Percentiles rank a stretch among this genome's conserved stretches.
Conservation (phyloP, 495 filamentous ascomycete species). For the Astrothelium subdiscretum region DNA sequence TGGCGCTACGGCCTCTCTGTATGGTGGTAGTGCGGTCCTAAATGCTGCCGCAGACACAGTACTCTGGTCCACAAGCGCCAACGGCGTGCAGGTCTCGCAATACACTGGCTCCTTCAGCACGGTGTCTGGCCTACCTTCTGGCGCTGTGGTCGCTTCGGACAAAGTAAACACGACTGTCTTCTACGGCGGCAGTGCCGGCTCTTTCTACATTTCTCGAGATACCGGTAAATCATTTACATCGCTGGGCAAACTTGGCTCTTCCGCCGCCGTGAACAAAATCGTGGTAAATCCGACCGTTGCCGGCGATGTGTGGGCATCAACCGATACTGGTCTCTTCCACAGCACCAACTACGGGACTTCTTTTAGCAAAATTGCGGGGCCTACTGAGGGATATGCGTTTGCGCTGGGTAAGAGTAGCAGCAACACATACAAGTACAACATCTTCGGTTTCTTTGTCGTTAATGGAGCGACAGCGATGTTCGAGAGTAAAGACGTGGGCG, state of each 20-base stretch:
- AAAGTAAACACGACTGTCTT: constrained; percentile 40
- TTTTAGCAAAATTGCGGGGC: constrained; percentile 31
- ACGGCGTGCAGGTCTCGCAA: constrained; percentile 33
- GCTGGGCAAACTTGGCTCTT: constrained; percentile 24
- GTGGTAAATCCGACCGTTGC: constrained; percentile 36
- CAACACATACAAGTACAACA: constrained; percentile 26
- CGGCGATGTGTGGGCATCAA: constrained; percentile 43
- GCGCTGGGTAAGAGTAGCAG: constrained; percentile 30
- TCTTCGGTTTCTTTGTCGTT: constrained; percentile 42
- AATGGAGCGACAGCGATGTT: constrained; percentile 36
- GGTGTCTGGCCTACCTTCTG: constrained; percentile 33
- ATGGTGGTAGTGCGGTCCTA: constrained; percentile 39
- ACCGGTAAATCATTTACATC: constrained; percentile 33
- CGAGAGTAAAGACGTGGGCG: constrained; percentile 37
- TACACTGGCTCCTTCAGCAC: constrained; percentile 32
- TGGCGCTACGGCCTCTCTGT: constrained; percentile 32
- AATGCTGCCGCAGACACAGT: constrained; percentile 42
- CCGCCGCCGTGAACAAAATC: constrained; percentile 34
- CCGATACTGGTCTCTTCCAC: constrained; percentile 42
- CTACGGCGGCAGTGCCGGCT: constrained; percentile 36
- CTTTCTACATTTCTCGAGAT: constrained; percentile 39
- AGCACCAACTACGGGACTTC: constrained; percentile 37
- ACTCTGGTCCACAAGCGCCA: constrained; percentile 34
- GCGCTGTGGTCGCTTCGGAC: constrained; percentile 40
- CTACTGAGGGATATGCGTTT: constrained; percentile 33